Evolutionary conservation across 805 yeast species (phyloP), one percentile per base, ranked within the genome.

Genomic region (Candida easanensis): DNA sequence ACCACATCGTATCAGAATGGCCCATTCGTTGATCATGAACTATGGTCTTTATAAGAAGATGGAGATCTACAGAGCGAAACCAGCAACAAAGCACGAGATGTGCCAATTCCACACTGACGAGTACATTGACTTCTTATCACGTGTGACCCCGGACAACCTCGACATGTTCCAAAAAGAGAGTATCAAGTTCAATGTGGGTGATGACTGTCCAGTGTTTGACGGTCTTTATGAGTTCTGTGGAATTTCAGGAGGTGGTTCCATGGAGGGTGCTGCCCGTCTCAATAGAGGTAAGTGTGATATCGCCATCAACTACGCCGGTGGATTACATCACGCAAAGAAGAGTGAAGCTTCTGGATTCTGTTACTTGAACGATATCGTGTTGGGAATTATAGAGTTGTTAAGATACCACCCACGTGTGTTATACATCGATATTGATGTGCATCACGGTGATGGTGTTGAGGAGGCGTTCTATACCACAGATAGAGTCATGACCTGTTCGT

Each of bases 1-100:
- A 63, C 99, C 99, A 19, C 97, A 91, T 65, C 81, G 99, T 61
- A 89, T 93, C 69, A 84, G 98, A 79, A 90, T 93, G 96, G 95
- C 98, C 7, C 98, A 93, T 65, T 88, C 96, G 33, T 74, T 93
- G 58, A 87, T 93, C 52, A 91, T 93, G 96, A 90, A 91, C 68
- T 93, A 93, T 64, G 98, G 97, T 1, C 75, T 93, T 41, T 90
- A 93, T 70, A 88, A 90, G 65, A 86, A 91, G 67, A 91, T 93
- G 97, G 98, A 93, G 63, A 88, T 93, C 21, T 52, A 66, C 62
- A 77, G 97, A 39, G 97, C 98, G 33, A 90, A 89, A 64, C 97
- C 98, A 1, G 99, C 99, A 32, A 90, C 98, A 15, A 85, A 88
- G 61, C 96, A 91, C 66, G 99, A 93, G 60, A 88, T 93, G 96